These are phyloP conservation scores for Heliosperma pusillum DNA, from an alignment of 148 eudicot species.

Conservation along the genomic window DNA sequence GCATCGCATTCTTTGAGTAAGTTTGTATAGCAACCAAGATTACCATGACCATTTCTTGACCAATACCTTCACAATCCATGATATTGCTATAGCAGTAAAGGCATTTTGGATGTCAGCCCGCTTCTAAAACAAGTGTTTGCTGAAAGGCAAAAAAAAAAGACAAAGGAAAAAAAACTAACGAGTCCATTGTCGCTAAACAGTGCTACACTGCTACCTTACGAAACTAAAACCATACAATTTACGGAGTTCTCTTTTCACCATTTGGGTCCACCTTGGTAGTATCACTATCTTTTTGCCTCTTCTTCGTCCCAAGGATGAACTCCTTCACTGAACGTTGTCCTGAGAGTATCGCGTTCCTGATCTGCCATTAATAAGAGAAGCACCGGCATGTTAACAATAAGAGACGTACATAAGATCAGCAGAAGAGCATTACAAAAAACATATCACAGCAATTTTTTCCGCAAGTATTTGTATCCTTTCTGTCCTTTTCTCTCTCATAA, in stretches of 20 bases:
- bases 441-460: background rate
- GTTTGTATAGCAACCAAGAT: too few relatives aligned
- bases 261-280: slow-evolving; percentile 28
- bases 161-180: background rate
- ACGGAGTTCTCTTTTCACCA: slow-evolving; percentile 37
- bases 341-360: slow-evolving; percentile 55
- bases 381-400: background rate
- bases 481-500: background rate
- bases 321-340: slow-evolving; percentile 62
- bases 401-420: background rate
- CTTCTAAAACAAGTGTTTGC: background rate
- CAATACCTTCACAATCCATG: background rate
- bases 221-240: slow-evolving; percentile 7
- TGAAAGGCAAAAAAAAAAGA: background rate
- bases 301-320: slow-evolving; percentile 51
- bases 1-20: too few relatives aligned
- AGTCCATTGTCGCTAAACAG: background rate
- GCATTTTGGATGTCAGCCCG: background rate
- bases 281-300: slow-evolving; percentile 27
- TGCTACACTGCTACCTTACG: background rate
- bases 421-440: background rate
- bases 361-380: slow-evolving; percentile 37
- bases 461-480: background rate
- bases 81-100: background rate
- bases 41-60: background rate